Base-by-base conservation (phyloP, 2,329 filamentous ascomycete species). In the Raffaelea albimanens region DNA sequence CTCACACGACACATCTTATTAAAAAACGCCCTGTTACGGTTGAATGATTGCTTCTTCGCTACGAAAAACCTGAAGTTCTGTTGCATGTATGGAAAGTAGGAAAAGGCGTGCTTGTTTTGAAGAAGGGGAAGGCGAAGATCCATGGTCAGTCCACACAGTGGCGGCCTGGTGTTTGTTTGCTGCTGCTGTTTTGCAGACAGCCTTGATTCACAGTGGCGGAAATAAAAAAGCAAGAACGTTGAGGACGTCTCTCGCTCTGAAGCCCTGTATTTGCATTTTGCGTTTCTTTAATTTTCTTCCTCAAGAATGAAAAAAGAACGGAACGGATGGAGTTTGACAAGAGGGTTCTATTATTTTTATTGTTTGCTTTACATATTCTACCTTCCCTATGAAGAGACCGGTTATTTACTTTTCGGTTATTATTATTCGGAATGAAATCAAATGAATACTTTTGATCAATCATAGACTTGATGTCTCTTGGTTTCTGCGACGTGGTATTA, bases 351-450 rank as follows among this genome's bases (percentile, higher is more conserved):
- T 16, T 5, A 10, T 34, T 38, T 50, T 51, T 45, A 48, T 39
- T 43, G 18, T 50, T 45, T 45, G 10, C 31, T 36, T 42, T 43
- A 48, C 33, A 48, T 39, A 43, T n/a, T n/a, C n/a, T 22, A 45
- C 22, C 23, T 21, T 36, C 41, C 42, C 43, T 40, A 23, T 43
- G 29, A 8, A 19, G 31, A 38, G n/a, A n/a, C 18, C 34, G 34
- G 13, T 48, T 44, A 20, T 29, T 39, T 25, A 40, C 34, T 36
- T 41, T 46, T 36, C 46, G 14, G 29, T 44, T 45, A 41, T 47
- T 29, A 20, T 39, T 44, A 33, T 38, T 38, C 34, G 25, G 25
- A 29, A 29, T 29, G 25, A 29, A 29, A 29, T 29, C 25, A 29
- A 29, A 29, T 29, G 25, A 29, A 29, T 29, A 29, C 25, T 29